Evolutionary conservation across 1,284 basidiomycete species (phyloP).

Genomic region (Cutaneotrichosporon dermatis): DNA sequence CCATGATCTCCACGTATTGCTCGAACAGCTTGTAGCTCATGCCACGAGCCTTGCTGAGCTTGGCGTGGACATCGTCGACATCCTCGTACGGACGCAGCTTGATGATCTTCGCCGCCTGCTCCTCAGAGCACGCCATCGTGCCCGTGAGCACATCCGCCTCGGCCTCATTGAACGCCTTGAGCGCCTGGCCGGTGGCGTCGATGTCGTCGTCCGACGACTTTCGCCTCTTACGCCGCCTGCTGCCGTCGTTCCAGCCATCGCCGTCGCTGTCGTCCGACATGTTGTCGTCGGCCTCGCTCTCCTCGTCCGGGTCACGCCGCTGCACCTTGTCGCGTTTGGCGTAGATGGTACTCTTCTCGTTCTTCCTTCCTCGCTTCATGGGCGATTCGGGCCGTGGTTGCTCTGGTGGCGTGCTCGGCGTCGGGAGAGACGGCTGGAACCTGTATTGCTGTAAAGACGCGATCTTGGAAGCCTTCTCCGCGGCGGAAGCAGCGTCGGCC

Average conservation of each 20-base stretch:
- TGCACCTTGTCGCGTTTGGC: conserved; percentile 34
- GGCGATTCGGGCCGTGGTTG: neutral
- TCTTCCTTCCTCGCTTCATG: conserved; percentile 23
- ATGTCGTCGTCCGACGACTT: conserved; percentile 35
- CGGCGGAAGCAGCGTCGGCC: neutral
- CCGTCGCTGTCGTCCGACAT: conserved; percentile 36
- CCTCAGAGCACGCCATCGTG: conserved; percentile 76
- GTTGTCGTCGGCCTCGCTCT: conserved; percentile 18
- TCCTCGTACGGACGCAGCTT: conserved; percentile 73
- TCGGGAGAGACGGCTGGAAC: conserved; percentile 5
- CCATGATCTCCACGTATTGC: conserved; percentile 80
- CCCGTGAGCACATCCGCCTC: conserved; percentile 73
- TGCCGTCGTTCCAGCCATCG: conserved; percentile 39
- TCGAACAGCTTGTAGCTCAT: conserved; percentile 87
- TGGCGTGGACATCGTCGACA: conserved; percentile 69
- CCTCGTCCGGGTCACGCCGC: conserved; percentile 56
- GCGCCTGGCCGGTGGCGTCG: conserved; percentile 54
- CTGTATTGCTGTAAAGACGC: conserved; percentile 4
- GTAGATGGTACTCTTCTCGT: conserved; percentile 49
- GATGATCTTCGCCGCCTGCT: conserved; percentile 78
- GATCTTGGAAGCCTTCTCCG: neutral
- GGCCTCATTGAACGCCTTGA: conserved; percentile 83
- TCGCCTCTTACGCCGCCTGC: conserved; percentile 26
- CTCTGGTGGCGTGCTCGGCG: neutral
- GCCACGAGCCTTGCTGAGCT: conserved; percentile 83